These are phyloP conservation scores for Vaccinium vitisidaea DNA, from an alignment of 148 eudicot genomes.

Conservation along the genomic window DNA sequence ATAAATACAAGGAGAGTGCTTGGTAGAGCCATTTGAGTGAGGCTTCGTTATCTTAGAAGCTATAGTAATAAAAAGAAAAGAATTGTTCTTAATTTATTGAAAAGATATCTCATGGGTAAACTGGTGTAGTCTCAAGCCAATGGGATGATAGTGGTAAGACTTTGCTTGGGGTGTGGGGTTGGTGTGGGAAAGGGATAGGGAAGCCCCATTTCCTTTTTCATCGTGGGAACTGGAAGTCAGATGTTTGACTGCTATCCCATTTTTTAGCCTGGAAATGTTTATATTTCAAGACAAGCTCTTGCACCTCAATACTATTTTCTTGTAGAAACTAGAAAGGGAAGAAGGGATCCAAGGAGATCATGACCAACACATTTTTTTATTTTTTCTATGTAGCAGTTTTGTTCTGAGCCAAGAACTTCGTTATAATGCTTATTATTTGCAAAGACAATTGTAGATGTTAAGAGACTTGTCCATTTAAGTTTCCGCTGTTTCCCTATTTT, in stretches of 20 bases:
- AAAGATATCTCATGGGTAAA: neutral
- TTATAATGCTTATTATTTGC: neutral
- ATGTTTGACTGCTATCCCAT: neutral
- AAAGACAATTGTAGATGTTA: neutral
- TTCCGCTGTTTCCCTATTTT: neutral
- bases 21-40: constrained; percentile 20
- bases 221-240: no score
- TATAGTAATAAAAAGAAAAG: neutral
- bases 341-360: neutral
- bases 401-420: neutral
- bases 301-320: neutral
- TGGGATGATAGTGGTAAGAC: neutral
- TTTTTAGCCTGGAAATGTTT: neutral
- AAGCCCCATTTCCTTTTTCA: no score
- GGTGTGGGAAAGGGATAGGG: no score
- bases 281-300: neutral
- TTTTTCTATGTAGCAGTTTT: neutral
- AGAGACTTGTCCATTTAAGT: neutral
- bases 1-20: neutral
- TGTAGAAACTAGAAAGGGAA: neutral
- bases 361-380: no score
- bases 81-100: neutral
- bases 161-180: neutral
- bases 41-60: neutral
- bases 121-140: neutral